These are phyloP conservation scores for Cinnamomum micranthum DNA, from an alignment of 164 flowering plant species.

Conservation along the genomic window DNA sequence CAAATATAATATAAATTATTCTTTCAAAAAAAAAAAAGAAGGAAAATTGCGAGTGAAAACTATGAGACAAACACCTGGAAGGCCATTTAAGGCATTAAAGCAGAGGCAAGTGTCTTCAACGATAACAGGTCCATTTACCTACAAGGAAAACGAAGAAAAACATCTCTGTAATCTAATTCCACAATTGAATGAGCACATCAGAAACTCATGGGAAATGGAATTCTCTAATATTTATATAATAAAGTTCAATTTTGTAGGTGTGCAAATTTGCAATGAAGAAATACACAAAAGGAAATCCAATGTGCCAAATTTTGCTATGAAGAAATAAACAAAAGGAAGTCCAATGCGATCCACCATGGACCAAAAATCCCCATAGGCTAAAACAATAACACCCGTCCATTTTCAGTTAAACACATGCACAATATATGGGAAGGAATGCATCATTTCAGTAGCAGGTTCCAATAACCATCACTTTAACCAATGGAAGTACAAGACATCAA, in stretches of 20 bases:
- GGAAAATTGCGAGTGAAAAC: background rate
- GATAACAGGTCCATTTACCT: constrained; percentile 90
- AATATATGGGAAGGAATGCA: background rate
- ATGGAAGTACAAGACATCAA: no score
- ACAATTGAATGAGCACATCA: background rate
- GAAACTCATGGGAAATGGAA: background rate
- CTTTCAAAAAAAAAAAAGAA: no score
- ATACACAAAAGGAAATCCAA: background rate
- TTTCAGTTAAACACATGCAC: background rate
- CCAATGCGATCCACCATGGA: background rate
- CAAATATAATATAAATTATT: background rate
- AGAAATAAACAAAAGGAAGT: background rate
- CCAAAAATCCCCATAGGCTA: background rate
- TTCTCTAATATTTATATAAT: background rate
- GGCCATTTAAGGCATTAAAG: constrained; percentile 87
- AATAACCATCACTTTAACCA: no score
- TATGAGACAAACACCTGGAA: constrained; percentile 53
- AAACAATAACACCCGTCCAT: background rate
- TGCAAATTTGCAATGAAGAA: no score
- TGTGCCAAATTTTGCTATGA: background rate
- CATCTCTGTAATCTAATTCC: background rate
- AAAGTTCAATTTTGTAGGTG: background rate
- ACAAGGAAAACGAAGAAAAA: background rate
- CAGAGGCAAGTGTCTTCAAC: constrained; percentile 98
- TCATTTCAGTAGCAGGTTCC: background rate